These are phyloP conservation scores for Xylaria hypoxylon DNA, from an alignment of 2,329 filamentous ascomycete genomes.

Conservation along the genomic window DNA sequence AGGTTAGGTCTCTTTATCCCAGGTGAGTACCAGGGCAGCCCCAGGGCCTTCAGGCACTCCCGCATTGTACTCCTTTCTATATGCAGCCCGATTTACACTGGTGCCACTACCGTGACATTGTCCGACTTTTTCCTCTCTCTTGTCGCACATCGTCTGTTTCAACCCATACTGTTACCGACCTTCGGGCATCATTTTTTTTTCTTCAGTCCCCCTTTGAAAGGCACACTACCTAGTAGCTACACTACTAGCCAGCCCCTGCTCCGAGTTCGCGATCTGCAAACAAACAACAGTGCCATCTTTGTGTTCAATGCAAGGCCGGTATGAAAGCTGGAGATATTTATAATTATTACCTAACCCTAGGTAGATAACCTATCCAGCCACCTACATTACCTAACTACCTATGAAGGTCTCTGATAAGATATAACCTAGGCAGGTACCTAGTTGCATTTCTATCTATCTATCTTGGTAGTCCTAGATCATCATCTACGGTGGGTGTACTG, in stretches of 20 bases:
- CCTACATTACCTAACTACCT: not conserved
- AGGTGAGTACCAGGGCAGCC: too few species aligned
- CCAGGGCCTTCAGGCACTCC: conserved; percentile 20
- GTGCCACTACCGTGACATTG: not conserved
- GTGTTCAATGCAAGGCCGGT: not conserved
- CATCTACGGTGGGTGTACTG: too few species aligned
- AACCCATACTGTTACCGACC: conserved; percentile 3
- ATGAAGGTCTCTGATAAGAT: too few species aligned
- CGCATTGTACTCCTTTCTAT: conserved; percentile 28
- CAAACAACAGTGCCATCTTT: not conserved
- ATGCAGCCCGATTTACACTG: conserved; percentile 20
- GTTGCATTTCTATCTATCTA: too few species aligned
- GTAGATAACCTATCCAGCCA: too few species aligned
- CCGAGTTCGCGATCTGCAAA: conserved; percentile 16
- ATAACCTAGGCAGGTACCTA: not conserved
- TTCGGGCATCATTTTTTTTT: not conserved
- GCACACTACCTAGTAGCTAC: not conserved
- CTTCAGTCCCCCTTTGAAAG: not conserved
- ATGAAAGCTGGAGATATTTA: not conserved
- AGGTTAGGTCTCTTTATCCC: conserved; percentile 16
- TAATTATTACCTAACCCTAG: not conserved
- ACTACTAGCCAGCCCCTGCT: not conserved
- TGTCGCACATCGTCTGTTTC: conserved; percentile 19
- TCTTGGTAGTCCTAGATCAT: too few species aligned
- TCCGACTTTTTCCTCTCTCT: conserved; percentile 18